Evolutionary conservation across 140 eudicot genomes (phyloP).

Genomic region (Flaveria floridana): DNA sequence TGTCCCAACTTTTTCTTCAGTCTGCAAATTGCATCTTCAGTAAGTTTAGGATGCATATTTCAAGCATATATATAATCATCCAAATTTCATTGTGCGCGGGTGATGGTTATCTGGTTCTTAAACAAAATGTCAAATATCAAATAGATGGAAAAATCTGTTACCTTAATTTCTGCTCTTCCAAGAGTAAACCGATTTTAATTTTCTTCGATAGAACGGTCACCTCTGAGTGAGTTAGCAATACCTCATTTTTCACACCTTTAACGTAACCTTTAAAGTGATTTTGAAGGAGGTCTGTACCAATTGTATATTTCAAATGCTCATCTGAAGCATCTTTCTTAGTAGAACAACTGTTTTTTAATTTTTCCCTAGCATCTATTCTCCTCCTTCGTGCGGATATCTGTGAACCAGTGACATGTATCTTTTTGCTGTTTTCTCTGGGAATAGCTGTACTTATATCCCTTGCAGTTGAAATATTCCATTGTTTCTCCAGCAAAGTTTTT

Average conservation of each 20-base stretch:
- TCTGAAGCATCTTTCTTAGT: conserved; percentile 22
- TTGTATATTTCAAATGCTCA: conserved; percentile 30
- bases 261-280: conserved; percentile 62
- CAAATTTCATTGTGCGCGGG: background rate
- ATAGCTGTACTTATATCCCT: conserved; percentile 3
- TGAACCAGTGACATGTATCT: conserved; percentile 50
- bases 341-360: conserved; percentile 30
- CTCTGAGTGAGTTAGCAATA: conserved; percentile 63
- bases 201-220: conserved; percentile 63
- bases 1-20: conserved; percentile 65
- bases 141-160: conserved; percentile 23
- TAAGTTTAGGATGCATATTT: background rate
- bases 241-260: conserved; percentile 56
- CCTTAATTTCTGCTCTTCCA: conserved; percentile 77
- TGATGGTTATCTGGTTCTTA: background rate
- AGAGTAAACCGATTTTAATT: conserved; percentile 52
- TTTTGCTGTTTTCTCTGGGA: conserved; percentile 31
- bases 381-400: conserved; percentile 71
- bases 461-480: conserved; percentile 63
- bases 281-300: conserved; percentile 52
- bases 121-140: background rate
- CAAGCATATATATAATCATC: background rate
- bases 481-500: conserved; percentile 70
- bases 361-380: conserved; percentile 52
- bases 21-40: conserved; percentile 42